These are phyloP conservation scores for Quercus alba DNA, from an alignment of 306 rosid species.

Conservation along the genomic window DNA sequence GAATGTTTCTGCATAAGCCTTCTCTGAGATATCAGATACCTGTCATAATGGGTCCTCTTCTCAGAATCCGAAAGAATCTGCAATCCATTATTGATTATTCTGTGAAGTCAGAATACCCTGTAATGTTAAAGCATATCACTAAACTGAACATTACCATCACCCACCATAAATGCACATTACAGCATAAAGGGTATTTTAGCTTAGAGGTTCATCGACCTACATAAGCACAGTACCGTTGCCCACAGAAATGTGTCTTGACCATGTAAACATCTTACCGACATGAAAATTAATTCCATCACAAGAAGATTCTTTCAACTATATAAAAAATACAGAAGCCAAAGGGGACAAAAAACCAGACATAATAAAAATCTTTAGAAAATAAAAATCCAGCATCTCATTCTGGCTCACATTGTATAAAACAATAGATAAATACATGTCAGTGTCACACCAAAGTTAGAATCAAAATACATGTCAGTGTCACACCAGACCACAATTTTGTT, in stretches of 20 bases:
- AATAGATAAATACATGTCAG: too few relatives aligned
- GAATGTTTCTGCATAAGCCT: conserved; percentile 47
- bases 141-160: background rate
- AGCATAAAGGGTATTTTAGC: background rate
- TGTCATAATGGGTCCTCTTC: conserved; percentile 79
- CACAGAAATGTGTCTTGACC: background rate
- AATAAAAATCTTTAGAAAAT: too few relatives aligned
- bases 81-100: conserved; percentile 46
- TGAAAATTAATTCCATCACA: background rate
- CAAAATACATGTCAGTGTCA: too few relatives aligned
- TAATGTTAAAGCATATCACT: conserved; percentile 18
- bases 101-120: conserved; percentile 33
- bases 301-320: background rate
- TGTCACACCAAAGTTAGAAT: too few relatives aligned
- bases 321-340: background rate
- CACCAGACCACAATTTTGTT: too few relatives aligned
- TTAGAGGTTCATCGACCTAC: background rate
- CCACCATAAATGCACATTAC: background rate
- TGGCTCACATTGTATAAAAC: too few relatives aligned
- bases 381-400: too few relatives aligned
- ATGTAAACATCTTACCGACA: background rate
- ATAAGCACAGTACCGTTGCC: background rate
- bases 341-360: background rate
- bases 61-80: conserved; percentile 93
- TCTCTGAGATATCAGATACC: conserved; percentile 62